Evolutionary conservation across 148 eudicot genomes (phyloP).

Genomic region (Vaccinium macrocarpon): DNA sequence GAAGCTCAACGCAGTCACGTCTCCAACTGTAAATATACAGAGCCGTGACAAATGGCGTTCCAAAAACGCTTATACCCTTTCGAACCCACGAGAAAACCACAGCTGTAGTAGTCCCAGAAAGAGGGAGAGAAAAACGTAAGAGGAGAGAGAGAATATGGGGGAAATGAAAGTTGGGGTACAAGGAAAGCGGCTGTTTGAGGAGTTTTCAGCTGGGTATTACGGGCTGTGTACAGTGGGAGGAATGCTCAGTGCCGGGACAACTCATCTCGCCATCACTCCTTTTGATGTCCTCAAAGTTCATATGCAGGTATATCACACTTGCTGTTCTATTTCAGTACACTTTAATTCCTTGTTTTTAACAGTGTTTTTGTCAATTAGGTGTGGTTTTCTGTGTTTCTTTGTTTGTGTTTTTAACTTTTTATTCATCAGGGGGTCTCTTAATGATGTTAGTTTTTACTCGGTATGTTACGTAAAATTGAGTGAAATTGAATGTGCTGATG

Average conservation of each 20-base stretch:
- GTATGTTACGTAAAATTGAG: background rate
- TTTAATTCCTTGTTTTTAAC: background rate
- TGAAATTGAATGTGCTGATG: background rate
- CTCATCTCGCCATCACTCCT: conserved; percentile 89
- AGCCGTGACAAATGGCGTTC: background rate
- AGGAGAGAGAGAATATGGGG: too few species aligned
- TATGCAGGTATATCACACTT: conserved; percentile 64
- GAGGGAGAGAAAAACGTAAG: too few species aligned
- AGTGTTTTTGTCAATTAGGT: background rate
- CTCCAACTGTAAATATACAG: background rate
- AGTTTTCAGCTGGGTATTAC: conserved; percentile 66
- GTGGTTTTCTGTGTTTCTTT: background rate
- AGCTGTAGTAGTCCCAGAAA: background rate
- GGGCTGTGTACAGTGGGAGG: conserved; percentile 79
- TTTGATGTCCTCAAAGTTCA: conserved; percentile 95
- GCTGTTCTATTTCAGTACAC: background rate
- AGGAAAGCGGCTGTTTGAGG: conserved; percentile 50
- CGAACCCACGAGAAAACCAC: background rate
- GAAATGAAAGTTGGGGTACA: conserved; percentile 28
- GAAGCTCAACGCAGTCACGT: background rate
- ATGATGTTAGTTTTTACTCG: background rate
- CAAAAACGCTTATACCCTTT: background rate
- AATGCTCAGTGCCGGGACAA: conserved; percentile 84
- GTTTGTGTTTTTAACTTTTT: background rate
- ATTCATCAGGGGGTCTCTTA: background rate